phyloP scores from a whole-genome alignment of 2,329 filamentous ascomycete species.

The Epichloe brachyelytri region DNA sequence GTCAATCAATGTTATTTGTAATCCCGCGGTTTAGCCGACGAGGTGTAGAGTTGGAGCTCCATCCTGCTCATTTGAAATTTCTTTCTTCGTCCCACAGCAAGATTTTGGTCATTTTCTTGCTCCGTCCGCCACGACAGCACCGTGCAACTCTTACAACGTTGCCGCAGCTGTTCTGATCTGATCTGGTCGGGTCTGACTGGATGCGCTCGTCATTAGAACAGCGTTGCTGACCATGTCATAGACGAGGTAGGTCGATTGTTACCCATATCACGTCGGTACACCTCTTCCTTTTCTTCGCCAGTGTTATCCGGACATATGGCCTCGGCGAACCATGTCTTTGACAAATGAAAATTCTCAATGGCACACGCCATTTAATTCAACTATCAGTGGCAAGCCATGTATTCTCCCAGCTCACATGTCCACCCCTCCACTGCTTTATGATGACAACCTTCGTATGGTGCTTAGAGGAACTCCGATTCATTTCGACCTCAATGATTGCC shows the following conservation, averaged over 20 bases:
- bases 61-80: not conserved
- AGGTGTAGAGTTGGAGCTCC: not conserved
- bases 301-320: not conserved
- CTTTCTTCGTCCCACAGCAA: not conserved
- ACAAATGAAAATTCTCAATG: not conserved
- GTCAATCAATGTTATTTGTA: too few relatives aligned
- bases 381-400: not conserved
- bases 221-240: constrained; percentile 18
- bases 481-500: constrained; percentile 48
- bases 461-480: constrained; percentile 44
- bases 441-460: constrained; percentile 46
- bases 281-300: not conserved
- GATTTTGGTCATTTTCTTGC: not conserved
- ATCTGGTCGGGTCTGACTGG: not conserved
- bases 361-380: not conserved
- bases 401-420: not conserved
- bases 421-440: constrained; percentile 26
- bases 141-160: not conserved
- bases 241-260: constrained; percentile 14
- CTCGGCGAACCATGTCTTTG: not conserved
- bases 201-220: constrained; percentile 1
- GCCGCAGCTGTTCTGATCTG: too few relatives aligned
- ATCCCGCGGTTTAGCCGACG: not conserved
- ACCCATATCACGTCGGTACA: not conserved
- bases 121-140: not conserved